A percentile compares a stretch with the other conserved stretches of the same genome.
Conservation (phyloP, 2,329 filamentous ascomycete species). For the Diaporthe batatas region DNA sequence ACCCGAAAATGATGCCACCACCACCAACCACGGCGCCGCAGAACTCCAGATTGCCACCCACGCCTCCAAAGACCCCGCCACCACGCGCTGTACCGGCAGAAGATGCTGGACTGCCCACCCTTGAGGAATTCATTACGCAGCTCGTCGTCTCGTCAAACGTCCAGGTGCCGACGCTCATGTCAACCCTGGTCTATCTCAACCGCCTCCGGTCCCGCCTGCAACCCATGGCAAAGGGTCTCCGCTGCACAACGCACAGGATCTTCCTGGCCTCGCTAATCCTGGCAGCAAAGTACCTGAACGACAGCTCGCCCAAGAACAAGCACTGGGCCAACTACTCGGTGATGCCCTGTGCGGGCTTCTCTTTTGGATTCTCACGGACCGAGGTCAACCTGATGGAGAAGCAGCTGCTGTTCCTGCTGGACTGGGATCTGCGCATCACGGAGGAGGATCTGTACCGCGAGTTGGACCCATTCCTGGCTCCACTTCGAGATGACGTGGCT, state of each 20-base stretch:
- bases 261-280: slow-evolving; percentile 90
- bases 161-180: slow-evolving; percentile 97
- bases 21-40: slow-evolving; percentile 50
- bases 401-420: slow-evolving; percentile 92
- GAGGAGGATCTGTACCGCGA: slow-evolving; percentile 89
- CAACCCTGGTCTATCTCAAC: slow-evolving; percentile 91
- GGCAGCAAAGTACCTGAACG: slow-evolving; percentile 97
- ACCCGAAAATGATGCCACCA: slow-evolving; percentile 69
- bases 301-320: slow-evolving; percentile 99
- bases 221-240: slow-evolving; percentile 94
- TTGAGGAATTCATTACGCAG: slow-evolving; percentile 92
- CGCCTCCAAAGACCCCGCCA: slow-evolving; percentile 64
- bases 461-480: slow-evolving; percentile 88
- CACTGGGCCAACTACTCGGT: slow-evolving; percentile 97
- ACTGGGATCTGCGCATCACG: slow-evolving; percentile 92
- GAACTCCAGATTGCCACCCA: slow-evolving; percentile 58
- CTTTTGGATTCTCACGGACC: slow-evolving; percentile 90
- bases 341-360: slow-evolving; percentile 72
- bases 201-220: slow-evolving; percentile 88
- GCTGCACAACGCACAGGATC: slow-evolving; percentile 97
- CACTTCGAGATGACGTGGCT: slow-evolving; percentile 76
- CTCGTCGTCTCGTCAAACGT: slow-evolving; percentile 94
- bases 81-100: slow-evolving; percentile 60
- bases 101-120: slow-evolving; percentile 75
- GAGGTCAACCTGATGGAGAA: slow-evolving; percentile 99